These are phyloP conservation scores for Galerina sulciceps DNA, from an alignment of 768 basidiomycete species.

Conservation along the genomic window DNA sequence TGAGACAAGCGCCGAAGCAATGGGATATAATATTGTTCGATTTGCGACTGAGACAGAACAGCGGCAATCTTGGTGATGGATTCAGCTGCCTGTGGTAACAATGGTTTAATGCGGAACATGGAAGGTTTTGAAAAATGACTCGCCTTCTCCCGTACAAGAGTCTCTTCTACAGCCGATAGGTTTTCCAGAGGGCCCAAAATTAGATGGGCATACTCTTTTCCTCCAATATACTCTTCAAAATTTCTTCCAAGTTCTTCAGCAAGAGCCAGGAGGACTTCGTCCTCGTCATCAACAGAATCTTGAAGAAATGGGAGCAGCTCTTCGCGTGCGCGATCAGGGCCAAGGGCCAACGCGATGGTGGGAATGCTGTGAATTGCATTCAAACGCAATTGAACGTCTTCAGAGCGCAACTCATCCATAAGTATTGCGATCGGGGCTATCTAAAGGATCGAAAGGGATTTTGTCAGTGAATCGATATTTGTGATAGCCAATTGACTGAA, in stretches of 20 bases:
- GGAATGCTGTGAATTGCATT: conserved; percentile 97
- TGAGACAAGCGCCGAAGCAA: conserved; percentile 85
- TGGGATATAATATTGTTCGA: conserved; percentile 92
- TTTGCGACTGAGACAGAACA: conserved; percentile 75
- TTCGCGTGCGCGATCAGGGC: conserved; percentile 91
- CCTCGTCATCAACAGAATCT: conserved; percentile 99
- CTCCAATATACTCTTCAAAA: conserved; percentile 95
- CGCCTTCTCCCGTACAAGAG: conserved; percentile 97
- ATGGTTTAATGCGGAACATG: conserved; percentile 10
- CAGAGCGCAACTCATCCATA: conserved; percentile 97
- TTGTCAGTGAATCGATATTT: conserved; percentile 24
- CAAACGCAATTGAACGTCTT: conserved; percentile 94
- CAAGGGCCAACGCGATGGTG: conserved; percentile 96
- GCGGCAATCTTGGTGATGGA: conserved; percentile 90
- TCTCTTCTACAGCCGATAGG: conserved; percentile 96
- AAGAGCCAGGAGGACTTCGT: conserved; percentile 94
- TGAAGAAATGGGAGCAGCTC: conserved; percentile 97
- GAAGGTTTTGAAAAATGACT: conserved; percentile 19
- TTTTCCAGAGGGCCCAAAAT: conserved; percentile 93
- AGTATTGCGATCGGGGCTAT: conserved; percentile 95
- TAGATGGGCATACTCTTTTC: conserved; percentile 83
- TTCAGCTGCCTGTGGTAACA: conserved; percentile 79
- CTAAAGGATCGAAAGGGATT: conserved; percentile 38
- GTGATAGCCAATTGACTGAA: conserved; percentile 37
- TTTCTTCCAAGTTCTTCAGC: conserved; percentile 93